Base-by-base conservation (phyloP, 768 basidiomycete species). In the Cystofilobasidium bisporidii region DNA sequence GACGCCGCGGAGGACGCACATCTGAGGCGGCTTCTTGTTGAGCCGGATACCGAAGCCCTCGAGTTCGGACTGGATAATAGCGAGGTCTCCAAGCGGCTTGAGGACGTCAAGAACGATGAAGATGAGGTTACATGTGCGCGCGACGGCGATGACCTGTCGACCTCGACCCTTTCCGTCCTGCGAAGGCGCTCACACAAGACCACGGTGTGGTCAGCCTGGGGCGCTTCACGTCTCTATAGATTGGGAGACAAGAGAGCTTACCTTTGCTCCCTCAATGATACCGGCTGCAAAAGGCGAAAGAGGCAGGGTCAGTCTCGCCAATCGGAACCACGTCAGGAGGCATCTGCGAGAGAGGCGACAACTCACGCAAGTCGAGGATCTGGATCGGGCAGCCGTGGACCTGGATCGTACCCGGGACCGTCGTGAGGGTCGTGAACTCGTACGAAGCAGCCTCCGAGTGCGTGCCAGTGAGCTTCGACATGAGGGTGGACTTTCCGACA, bases 21-120 rank as follows among this genome's bases (percentile, higher is more conserved):
- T 69, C 58, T 64, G 63, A 8, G 62, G 96, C 2, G 94, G 91
- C 71, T 85, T 84, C 79, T 98, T 98, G 81, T 99, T 99, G 69
- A 97, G 80, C 59, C 93, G 83, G 72, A 97, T 96, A 14, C 94
- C 96, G 74, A 98, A 98, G n/a, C 92, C 91, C 81, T 99, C 96
- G 69, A 99, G 79, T 77, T 99, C 96, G 40, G 81, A 74, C 78
- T 97, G 91, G 67, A 99, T 90, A 73, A 96, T 79, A 67, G 83
- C 87, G 74, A 96, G 73, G 80, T 98, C 94, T 30, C 87, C 89
- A 22, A 98, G 84, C n/a, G 96, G 96, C 79, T 98, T 99, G 41
- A 96, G 83, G 32, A 99, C 96, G 74, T 99, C 96, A 59, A 99
- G 84, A 33, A 98, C 89, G 76, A 99, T 98, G 78, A 98, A 98